phyloP scores from a whole-genome alignment of 768 basidiomycete species.

The Mycena rebaudengoi region DNA sequence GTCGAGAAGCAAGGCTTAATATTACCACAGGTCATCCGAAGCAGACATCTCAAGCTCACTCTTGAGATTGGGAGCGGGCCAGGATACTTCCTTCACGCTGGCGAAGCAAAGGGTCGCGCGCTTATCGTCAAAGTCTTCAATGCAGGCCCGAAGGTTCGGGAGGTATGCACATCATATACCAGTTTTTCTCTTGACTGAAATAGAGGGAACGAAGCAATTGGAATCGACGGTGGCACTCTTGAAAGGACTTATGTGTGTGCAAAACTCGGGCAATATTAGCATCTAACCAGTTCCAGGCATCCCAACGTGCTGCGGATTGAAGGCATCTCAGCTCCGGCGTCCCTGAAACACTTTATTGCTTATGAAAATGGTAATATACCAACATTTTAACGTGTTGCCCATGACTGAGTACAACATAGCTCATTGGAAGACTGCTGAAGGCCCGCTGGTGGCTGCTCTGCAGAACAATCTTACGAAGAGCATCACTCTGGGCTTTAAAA shows the following conservation, averaged over 20 bases:
- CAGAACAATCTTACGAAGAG: not conserved
- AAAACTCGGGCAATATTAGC: not conserved
- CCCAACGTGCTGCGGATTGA: not conserved
- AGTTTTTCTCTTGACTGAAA: too few relatives aligned
- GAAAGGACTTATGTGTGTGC: not conserved
- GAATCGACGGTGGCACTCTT: not conserved
- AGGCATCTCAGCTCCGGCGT: not conserved
- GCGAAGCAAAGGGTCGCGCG: not conserved
- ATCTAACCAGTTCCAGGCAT: not conserved
- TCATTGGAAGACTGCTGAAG: not conserved
- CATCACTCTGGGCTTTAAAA: not conserved
- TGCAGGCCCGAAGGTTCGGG: not conserved
- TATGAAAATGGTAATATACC: conserved; percentile 1
- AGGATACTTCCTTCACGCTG: not conserved
- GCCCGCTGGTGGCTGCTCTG: not conserved
- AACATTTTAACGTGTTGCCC: too few relatives aligned
- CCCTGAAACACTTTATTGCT: not conserved
- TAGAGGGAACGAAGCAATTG: not conserved
- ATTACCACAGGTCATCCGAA: not conserved
- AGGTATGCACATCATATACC: not conserved
- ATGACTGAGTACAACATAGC: not conserved
- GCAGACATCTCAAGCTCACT: not conserved
- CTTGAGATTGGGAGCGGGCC: not conserved
- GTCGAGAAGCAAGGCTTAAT: not conserved
- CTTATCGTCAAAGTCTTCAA: not conserved